phyloP scores from a whole-genome alignment of 208 protist genomes.

The Trypanosoma lewisi region DNA sequence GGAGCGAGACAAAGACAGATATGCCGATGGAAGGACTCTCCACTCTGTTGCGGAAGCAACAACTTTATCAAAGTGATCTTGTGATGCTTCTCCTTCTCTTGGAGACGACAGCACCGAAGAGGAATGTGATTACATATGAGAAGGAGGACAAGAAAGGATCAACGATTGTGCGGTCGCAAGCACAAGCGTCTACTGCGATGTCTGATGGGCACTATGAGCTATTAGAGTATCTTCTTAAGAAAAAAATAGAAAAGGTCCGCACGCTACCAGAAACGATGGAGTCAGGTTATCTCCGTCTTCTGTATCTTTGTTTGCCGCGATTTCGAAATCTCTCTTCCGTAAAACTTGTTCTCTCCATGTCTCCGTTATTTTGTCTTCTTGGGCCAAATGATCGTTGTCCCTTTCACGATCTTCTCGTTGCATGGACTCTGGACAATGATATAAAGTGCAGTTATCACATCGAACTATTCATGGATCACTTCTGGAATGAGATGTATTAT shows the following conservation, averaged over 20 bases:
- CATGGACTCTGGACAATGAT: conserved; percentile 38
- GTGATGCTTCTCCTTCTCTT: conserved; percentile 70
- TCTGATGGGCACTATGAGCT: conserved; percentile 52
- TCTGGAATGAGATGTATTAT: conserved; percentile 59
- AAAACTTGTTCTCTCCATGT: conserved; percentile 32
- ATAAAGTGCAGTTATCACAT: conserved; percentile 25
- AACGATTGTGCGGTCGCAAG: neutral
- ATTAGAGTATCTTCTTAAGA: conserved; percentile 43
- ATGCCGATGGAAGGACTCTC: neutral
- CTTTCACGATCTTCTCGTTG: conserved; percentile 46
- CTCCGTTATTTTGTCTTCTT: conserved; percentile 58
- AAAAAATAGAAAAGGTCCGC: conserved; percentile 38
- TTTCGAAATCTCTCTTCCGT: conserved; percentile 25
- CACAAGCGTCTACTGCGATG: neutral
- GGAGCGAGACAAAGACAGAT: neutral
- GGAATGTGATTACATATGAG: neutral
- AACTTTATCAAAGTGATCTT: conserved; percentile 78
- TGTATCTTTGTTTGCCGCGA: conserved; percentile 37
- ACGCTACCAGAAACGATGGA: conserved; percentile 26
- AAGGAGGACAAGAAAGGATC: neutral
- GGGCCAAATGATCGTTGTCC: conserved; percentile 56
- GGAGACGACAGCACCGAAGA: conserved; percentile 34
- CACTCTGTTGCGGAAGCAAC: conserved; percentile 18
- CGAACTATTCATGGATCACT: conserved; percentile 50
- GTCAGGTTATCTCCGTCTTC: conserved; percentile 41